Conservation (phyloP, 352 stramenopile species). For the Globisporangium radiosum region DNA sequence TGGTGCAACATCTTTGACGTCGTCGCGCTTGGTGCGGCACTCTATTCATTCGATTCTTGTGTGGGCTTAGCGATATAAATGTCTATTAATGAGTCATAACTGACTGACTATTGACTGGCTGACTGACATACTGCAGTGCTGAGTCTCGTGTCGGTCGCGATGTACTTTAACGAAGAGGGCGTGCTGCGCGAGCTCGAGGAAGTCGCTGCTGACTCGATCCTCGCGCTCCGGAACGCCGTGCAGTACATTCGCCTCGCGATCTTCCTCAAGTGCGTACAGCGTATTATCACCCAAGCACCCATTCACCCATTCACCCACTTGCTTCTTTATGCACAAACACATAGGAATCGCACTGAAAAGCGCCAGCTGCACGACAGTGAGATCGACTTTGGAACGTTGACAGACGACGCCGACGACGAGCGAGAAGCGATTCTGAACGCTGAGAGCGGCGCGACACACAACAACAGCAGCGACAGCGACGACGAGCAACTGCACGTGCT, state of each 20-base stretch:
- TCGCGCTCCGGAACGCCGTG: constrained; percentile 69
- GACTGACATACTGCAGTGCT: constrained; percentile 30
- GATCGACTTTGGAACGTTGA: constrained; percentile 54
- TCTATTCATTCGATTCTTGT: too few relatives aligned
- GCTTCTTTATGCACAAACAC: background rate
- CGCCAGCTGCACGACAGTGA: constrained; percentile 40
- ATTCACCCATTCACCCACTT: too few relatives aligned
- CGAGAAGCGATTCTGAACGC: constrained; percentile 46
- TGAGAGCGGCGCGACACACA: constrained; percentile 28
- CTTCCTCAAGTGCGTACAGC: constrained; percentile 68
- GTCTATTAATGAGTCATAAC: background rate
- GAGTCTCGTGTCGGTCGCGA: constrained; percentile 68
- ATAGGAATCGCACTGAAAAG: constrained; percentile 52
- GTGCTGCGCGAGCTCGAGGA: constrained; percentile 80
- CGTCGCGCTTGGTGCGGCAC: constrained; percentile 41
- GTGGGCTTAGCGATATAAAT: background rate
- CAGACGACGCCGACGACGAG: constrained; percentile 30
- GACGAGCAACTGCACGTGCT: constrained; percentile 8
- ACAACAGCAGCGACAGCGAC: constrained; percentile 16
- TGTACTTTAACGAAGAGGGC: constrained; percentile 84
- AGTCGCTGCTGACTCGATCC: constrained; percentile 65
- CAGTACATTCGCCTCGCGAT: constrained; percentile 79
- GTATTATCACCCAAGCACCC: too few relatives aligned
- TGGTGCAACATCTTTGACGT: constrained; percentile 86
- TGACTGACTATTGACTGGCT: too few relatives aligned